Evolutionary conservation across 768 basidiomycete genomes (phyloP).

Genomic region (Russula compacta): DNA sequence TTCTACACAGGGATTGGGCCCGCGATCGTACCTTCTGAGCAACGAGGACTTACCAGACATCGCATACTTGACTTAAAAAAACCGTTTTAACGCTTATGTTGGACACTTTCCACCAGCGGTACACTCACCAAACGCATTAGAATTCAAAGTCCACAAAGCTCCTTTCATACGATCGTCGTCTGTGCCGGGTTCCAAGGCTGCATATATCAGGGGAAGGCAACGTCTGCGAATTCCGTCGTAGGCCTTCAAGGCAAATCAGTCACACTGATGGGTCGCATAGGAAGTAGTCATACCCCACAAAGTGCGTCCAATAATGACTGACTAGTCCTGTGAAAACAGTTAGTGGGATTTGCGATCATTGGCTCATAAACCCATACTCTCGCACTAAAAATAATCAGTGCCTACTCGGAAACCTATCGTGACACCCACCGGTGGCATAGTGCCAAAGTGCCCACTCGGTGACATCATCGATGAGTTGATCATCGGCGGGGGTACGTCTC

Average conservation of each 20-base stretch:
- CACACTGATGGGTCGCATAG: neutral
- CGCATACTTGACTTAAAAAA: slow-evolving; percentile 32
- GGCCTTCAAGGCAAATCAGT: slow-evolving; percentile 30
- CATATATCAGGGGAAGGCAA: slow-evolving; percentile 49
- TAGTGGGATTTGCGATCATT: neutral
- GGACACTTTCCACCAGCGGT: neutral
- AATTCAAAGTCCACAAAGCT: slow-evolving; percentile 69
- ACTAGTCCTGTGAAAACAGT: slow-evolving; percentile 27
- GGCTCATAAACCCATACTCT: slow-evolving; percentile 22
- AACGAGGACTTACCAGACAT: slow-evolving; percentile 28
- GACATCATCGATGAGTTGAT: slow-evolving; percentile 59
- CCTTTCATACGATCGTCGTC: slow-evolving; percentile 94
- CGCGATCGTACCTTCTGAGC: neutral
- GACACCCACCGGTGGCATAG: slow-evolving; percentile 41
- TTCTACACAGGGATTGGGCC: slow-evolving; percentile 33
- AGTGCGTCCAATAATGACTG: slow-evolving; percentile 32
- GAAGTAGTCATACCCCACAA: slow-evolving; percentile 35
- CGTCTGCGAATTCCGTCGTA: slow-evolving; percentile 64
- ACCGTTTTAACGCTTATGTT: neutral
- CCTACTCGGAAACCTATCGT: neutral
- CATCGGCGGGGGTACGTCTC: slow-evolving; percentile 47
- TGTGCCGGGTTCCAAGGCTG: slow-evolving; percentile 52
- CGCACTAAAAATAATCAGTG: slow-evolving; percentile 21
- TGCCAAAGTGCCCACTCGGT: slow-evolving; percentile 73
- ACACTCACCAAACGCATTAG: slow-evolving; percentile 46